Base-by-base conservation (phyloP, 2,329 filamentous ascomycete genomes). In the Phialophora macrospora region DNA sequence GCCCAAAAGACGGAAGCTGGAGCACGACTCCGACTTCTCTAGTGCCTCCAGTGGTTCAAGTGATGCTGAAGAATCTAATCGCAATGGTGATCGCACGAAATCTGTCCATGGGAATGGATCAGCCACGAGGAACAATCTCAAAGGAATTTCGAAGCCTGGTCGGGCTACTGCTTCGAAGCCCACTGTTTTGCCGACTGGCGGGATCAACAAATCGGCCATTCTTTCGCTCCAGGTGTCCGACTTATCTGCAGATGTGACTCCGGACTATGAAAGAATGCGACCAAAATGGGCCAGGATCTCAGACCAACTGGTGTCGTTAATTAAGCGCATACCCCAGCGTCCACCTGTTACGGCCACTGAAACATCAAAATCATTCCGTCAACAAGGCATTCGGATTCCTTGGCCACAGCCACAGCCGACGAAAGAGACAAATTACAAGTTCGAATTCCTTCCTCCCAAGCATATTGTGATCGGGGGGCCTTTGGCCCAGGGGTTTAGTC, bases 401-500 rank as follows among this genome's bases (percentile, higher is more conserved):
- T 97, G 92, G 74, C 92, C 94, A 17, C 84, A 89, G n/a, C 93
- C 93, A 20, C 87, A 83, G 58, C 93, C 94, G 1, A 81, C 86
- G 11, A 87, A 87, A 73, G 89, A 94, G 76, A 87, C 88, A 34
- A 90, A 90, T 60, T 96, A 96, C 79, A 93, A 92, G 73, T 82
- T 98, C 60, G 83, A 89, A 46, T 97, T 92, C 76, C 84, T 84
- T 54, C 89, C 87, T 74, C 94, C 95, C 2, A 79, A 86, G 7
- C 88, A 88, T 71, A 87, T 95, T 77, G 97, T 97, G 74, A 90
- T 96, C 26, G 89, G 94, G 34, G 95, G 95, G 57, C 96, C 93
- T 78, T 94, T 96, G 80, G 86, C 90, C 11, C 82, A 91, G 59
- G 89, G 87, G 76, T 93, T 89, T 2, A 89, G 92, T 78, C 81